Conservation (phyloP, 257 asterid species). For the Nicotiana obtusifolia region DNA sequence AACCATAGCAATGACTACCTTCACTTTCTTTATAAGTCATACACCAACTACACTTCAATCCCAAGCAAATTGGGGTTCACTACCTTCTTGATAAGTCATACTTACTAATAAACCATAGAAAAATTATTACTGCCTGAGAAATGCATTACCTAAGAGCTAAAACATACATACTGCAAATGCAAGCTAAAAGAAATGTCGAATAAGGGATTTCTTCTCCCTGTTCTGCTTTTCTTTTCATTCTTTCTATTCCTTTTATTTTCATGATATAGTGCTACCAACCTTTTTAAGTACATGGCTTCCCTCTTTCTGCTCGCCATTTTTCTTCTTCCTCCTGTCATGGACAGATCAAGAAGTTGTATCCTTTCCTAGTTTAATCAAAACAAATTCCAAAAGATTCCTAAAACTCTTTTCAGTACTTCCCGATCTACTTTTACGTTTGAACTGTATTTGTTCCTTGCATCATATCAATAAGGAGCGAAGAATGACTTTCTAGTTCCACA, state of each 20-base stretch:
- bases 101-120: background rate
- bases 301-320: background rate
- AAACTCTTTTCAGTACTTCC: background rate
- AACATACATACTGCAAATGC: background rate
- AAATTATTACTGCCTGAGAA: background rate
- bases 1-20: background rate
- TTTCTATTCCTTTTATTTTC: background rate
- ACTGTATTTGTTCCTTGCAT: background rate
- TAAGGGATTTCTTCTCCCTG: background rate
- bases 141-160: background rate
- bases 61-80: background rate
- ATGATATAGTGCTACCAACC: background rate
- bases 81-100: constrained; percentile 6
- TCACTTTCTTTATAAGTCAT: background rate
- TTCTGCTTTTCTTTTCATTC: background rate
- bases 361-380: background rate
- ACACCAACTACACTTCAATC: background rate
- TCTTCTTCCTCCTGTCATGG: background rate
- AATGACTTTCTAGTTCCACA: background rate
- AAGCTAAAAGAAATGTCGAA: background rate
- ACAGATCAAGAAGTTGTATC: background rate
- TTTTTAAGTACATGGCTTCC: background rate
- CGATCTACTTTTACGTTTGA: background rate
- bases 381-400: background rate
- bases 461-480: background rate